Conservation (phyloP, 1,284 basidiomycete species). For the Exsudoporus floridanus region DNA sequence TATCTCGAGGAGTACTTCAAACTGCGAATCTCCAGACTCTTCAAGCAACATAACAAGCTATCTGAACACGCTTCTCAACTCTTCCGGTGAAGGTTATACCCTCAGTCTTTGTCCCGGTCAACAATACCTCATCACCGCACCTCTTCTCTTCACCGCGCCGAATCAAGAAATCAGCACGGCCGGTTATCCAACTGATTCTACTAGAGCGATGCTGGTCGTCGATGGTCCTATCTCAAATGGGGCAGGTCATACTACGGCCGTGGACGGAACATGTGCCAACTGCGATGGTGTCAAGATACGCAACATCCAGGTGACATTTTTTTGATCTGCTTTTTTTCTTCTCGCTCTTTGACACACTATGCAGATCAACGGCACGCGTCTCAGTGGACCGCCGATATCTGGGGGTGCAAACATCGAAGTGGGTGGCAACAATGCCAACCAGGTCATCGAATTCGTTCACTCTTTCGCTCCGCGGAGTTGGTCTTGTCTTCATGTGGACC, state of each 20-base stretch:
- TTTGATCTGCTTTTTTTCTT: slow-evolving; percentile 28
- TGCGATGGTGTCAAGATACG: slow-evolving; percentile 63
- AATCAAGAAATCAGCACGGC: slow-evolving; percentile 78
- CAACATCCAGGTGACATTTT: slow-evolving; percentile 61
- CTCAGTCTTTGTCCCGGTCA: slow-evolving; percentile 64
- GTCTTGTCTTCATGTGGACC: slow-evolving; percentile 70
- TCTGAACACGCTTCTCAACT: slow-evolving; percentile 63
- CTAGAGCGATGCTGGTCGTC: slow-evolving; percentile 56
- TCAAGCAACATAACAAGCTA: slow-evolving; percentile 65
- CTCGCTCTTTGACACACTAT: slow-evolving; percentile 24
- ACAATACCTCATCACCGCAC: slow-evolving; percentile 61
- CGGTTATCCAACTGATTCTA: slow-evolving; percentile 65
- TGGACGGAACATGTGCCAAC: slow-evolving; percentile 59
- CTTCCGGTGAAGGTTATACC: slow-evolving; percentile 62
- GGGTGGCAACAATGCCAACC: slow-evolving; percentile 65
- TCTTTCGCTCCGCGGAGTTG: slow-evolving; percentile 72
- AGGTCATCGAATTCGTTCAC: slow-evolving; percentile 69
- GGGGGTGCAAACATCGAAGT: slow-evolving; percentile 79
- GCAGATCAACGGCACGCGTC: slow-evolving; percentile 68
- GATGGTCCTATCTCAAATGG: slow-evolving; percentile 55
- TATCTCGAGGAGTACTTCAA: slow-evolving; percentile 6
- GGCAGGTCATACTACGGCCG: slow-evolving; percentile 66
- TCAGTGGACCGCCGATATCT: slow-evolving; percentile 45
- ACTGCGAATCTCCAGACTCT: slow-evolving; percentile 56
- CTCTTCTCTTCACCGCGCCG: slow-evolving; percentile 62